These are phyloP conservation scores for Paraphaeosphaeria sporulosa DNA, from an alignment of 2,329 filamentous ascomycete species.

Conservation along the genomic window DNA sequence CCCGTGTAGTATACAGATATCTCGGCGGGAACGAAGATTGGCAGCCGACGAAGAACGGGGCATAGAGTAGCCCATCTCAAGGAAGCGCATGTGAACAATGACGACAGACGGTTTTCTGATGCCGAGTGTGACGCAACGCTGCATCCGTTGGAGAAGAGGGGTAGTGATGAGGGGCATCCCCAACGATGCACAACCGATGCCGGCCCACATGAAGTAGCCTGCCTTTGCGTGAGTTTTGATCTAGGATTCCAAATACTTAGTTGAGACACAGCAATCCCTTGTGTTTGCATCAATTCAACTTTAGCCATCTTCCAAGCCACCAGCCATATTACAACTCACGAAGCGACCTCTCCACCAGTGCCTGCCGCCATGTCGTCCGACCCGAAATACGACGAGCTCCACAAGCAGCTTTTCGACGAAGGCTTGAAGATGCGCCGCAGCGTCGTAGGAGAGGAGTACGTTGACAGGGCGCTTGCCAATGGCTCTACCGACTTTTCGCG, in stretches of 20 bases:
- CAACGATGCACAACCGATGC: slow-evolving; percentile 23
- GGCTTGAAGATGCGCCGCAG: slow-evolving; percentile 67
- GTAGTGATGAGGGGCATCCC: slow-evolving; percentile 20
- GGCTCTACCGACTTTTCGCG: slow-evolving; percentile 66
- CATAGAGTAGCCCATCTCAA: slow-evolving; percentile 16
- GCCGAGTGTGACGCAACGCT: slow-evolving; percentile 3
- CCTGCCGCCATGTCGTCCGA: slow-evolving; percentile 49
- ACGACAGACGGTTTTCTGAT: background rate
- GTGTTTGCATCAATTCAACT: background rate
- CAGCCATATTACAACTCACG: background rate
- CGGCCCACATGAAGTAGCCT: slow-evolving; percentile 22
- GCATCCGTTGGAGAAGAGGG: slow-evolving; percentile 34
- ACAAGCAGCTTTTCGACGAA: slow-evolving; percentile 67
- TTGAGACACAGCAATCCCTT: slow-evolving; percentile 3
- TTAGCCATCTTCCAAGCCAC: background rate
- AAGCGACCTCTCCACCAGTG: slow-evolving; percentile 20
- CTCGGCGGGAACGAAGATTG: slow-evolving; percentile 63
- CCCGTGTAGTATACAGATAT: slow-evolving; percentile 65
- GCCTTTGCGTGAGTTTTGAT: background rate
- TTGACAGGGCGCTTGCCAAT: slow-evolving; percentile 64
- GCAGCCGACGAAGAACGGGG: slow-evolving; percentile 34
- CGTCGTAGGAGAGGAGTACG: slow-evolving; percentile 69
- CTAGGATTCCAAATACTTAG: slow-evolving; percentile 13
- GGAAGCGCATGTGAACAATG: no score
- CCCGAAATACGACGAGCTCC: slow-evolving; percentile 51